These are phyloP conservation scores for Urostyla sp. DNA, from an alignment of 73 alveolate species.

Conservation along the genomic window DNA sequence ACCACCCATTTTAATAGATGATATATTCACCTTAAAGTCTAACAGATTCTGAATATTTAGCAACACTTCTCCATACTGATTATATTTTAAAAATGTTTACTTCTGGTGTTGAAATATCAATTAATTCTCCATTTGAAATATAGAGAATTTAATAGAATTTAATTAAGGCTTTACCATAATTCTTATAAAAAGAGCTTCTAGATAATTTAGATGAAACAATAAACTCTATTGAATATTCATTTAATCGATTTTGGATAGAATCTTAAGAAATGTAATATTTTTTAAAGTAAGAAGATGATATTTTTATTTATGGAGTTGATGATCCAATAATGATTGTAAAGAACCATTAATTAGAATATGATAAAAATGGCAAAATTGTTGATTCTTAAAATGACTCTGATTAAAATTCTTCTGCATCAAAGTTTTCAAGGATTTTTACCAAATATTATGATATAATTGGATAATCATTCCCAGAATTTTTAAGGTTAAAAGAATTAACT, in stretches of 20 bases:
- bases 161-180: background rate
- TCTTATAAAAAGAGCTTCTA: too few relatives aligned
- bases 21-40: background rate
- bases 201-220: background rate
- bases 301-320: background rate
- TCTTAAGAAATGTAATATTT: background rate
- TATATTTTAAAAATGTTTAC: constrained; percentile 21
- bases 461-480: background rate
- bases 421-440: background rate
- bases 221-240: background rate
- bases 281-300: background rate
- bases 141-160: background rate
- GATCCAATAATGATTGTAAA: background rate
- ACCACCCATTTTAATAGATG: background rate
- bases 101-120: constrained; percentile 10
- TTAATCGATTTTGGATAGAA: constrained; percentile 20
- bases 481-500: background rate
- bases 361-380: background rate
- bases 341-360: background rate
- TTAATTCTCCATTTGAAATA: background rate
- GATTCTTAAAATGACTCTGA: background rate
- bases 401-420: background rate
- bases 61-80: constrained; percentile 23
- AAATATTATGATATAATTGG: background rate
- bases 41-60: background rate